Base-by-base conservation (phyloP, 75 land plant species). In the Gnetum montanum region DNA sequence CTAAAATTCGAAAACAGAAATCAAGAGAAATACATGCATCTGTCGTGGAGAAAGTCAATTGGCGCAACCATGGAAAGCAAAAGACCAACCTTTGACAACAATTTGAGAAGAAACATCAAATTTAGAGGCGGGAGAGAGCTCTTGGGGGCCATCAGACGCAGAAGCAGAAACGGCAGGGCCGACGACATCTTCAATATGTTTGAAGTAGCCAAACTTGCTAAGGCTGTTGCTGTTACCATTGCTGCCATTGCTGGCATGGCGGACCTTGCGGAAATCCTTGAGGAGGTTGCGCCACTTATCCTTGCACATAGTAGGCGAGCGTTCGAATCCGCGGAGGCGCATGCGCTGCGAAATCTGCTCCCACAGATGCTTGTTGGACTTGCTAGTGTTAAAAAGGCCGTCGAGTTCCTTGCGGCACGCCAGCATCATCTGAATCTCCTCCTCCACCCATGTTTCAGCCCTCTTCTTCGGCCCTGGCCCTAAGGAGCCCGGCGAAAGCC, bases 401-500 rank as follows among this genome's bases (percentile, higher is more conserved):
- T 74, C 75, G 33, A 74, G 43, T 43, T 74, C 77, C 22, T 63
- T 63, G 15, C 77, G 40, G 41, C 41, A 51, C 6, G 68, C 68
- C n/a, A 74, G 72, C 12, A 74, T 43, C 4, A 68, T 75, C 31
- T 63, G 60, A 40, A 71, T 74, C 68, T 74, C 77, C 18, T 74
- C 77, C 19, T 64, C 68, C 8, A 64, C 76, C 77, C 77, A 74
- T 52, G 77, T 74, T 31, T 74, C 77, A 1, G 77, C 77, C 63
- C 77, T 70, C 68, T 74, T 74, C 46, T 74, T 74, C 13, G 77
- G 77, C n/a, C n/a, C n/a, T n/a, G 20, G 77, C 62, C 57, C 65
- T 70, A 23, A 55, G 28, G n/a, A n/a, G n/a, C n/a, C n/a, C n/a
- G n/a, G n/a, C n/a, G n/a, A n/a, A n/a, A n/a, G 46, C n/a, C n/a